Evolutionary conservation across 768 basidiomycete genomes (phyloP), one percentile per base, ranked within the genome.

Genomic region (Leccinum disarticulatum): DNA sequence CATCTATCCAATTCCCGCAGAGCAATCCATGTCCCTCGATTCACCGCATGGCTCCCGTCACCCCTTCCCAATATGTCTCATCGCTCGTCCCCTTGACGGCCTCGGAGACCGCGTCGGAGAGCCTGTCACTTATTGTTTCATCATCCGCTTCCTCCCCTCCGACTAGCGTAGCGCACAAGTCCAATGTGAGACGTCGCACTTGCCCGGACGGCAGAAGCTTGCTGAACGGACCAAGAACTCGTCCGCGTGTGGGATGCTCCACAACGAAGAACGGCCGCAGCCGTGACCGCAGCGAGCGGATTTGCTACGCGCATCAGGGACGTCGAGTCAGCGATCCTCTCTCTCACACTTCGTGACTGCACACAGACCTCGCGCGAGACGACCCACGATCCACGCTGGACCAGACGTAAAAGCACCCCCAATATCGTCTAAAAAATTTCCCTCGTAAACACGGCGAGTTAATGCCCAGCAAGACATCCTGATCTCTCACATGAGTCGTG

Each of bases 261-360:
- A 95, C 80, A 67, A 78, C 79, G 76, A 97, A 98, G 75, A 86
- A 97, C 19, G 94, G 93, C 10, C 81, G 74, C 7, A 96, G 77
- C 25, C 88, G 85, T 17, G 83, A 79, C 59, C 79, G 77, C 52
- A 93, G 72, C 49, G 77, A 67, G 41, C 74, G 51, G 63, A 84
- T 70, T n/a, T 77, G 71, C 87, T 87, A 71, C 33, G 49, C 31
- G 49, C 36, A 61, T 61, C 59, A 68, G 60, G 61, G 55, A 49
- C 54, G 36, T 66, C 63, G 19, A 19, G 52, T 56, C 55, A 36
- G 58, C 33, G 30, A 41, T 58, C 59, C 56, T 28, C 58, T 50
- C 52, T 52, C 28, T n/a, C n/a, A 54, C 22, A 48, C 28, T 31
- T 57, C 56, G 17, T 17, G 52, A 38, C 48, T 19, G 53, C 52